Base-by-base conservation (phyloP, 2,329 filamentous ascomycete species). In the Diaporthe citriasiana region DNA sequence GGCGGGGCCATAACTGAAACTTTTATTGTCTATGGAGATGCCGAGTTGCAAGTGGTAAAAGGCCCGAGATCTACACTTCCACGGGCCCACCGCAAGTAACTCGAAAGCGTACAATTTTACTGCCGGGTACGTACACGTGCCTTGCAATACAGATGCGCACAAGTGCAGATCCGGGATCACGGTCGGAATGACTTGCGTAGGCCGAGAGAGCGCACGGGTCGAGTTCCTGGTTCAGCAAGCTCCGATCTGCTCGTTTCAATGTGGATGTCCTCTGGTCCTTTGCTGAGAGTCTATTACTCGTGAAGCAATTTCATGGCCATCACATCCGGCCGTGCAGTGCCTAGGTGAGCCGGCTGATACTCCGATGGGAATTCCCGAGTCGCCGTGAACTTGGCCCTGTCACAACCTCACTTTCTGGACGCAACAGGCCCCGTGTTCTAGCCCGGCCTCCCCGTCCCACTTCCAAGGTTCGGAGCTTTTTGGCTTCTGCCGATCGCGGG, bases 391-490 rank as follows among this genome's bases (percentile, higher is more conserved):
- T 50, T 19, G 38, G 35, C 27, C 60, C 12, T 66, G 45, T 33
- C 38, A 19, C 42, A 27, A 38, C 22, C 15, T 65, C 27, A 50
- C 47, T 47, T n/a, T 65, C 59, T 51, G 30, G 5, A 12, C 42
- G 12, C 45, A 51, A 12, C 22, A n/a, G 63, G 45, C 3, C 30
- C n/a, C 22, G 60, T 65, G 63, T 50, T 68, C 63, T 68, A 30
- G 63, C 63, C 63, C 63, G 63, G 63, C 30, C 63, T 65, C 22
- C 63, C 63, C 33, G 63, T 53, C 17, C 63, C 63, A 68, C 63
- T 68, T 68, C 63, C 63, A 68, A 53, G 63, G 47, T 68, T 68
- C 63, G 63, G 63, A 68, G 63, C 63, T 22, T 68, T 68, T 51
- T 51, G 47, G 47, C 47, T 68, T 40, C 60, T 68, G 63, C 63